Base-by-base conservation (phyloP, 805 yeast species). In the Nakazawaea ishiwadae region DNA sequence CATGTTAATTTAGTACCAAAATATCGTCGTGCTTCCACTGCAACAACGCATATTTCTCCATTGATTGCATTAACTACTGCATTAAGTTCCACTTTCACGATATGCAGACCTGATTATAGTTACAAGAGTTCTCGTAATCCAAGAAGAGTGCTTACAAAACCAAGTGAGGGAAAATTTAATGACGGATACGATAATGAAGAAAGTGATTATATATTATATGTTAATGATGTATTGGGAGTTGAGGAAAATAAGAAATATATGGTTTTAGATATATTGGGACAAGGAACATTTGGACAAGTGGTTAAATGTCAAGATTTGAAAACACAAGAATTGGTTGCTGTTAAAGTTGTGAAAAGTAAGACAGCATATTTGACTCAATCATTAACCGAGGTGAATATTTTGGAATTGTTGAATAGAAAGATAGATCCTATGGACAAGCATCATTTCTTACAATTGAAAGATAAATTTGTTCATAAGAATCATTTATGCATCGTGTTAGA, bases 201-300 rank as follows among this genome's bases (percentile, higher is more conserved):
- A 43, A 78, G 84, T 57, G 96, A 93, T 63, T 91, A 90, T 56
- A 91, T 93, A 42, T 65, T 95, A 15, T 91, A 89, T 51, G 99
- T 93, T 17, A 93, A 95, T 59, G 99, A 95, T 58, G 80, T 93
- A 18, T 65, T 93, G 31, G 98, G 99, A 4, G 71, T 78, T 3
- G 87, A 84, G 51, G 93, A 86, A 49, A 90, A 87, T 44, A 71
- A 90, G 41, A 84, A 86, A 56, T 91, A 90, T 58, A 71, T 93
- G 54, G 96, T 93, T 4, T 66, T 93, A 44, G 98, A 91, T 60
- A 71, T 93, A 12, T 63, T 93, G 31, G 99, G 99, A 1, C 91
- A 90, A 47, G 99, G 99, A 2, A 90, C 99, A 1, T 93, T 93
- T 69, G 99, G 99, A 8, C 98, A 93, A 64, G 99, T 93, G 35